These are phyloP conservation scores for Fremontodendron californicum DNA, from an alignment of 345 rosid species.

Conservation along the genomic window DNA sequence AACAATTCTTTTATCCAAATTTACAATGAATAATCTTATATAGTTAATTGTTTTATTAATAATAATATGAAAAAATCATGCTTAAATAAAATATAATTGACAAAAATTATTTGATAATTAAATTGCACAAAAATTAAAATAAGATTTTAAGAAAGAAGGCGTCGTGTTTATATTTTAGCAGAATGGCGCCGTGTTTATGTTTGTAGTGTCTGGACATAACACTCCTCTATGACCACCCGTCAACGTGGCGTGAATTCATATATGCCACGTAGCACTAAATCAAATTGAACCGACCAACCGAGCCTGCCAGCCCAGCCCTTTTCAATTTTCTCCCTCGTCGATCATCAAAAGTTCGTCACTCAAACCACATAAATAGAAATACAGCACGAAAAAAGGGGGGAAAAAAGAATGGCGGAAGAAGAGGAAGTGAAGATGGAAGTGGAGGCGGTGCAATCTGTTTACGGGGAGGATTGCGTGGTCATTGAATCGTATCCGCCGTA, in stretches of 20 bases:
- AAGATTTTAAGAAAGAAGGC: no score
- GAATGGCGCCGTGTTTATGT: neutral
- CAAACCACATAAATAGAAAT: neutral
- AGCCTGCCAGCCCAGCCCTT: neutral
- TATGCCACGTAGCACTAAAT: no score
- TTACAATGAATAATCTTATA: no score
- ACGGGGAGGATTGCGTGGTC: slow-evolving; percentile 64
- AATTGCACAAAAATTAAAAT: no score
- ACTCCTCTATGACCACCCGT: neutral
- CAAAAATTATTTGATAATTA: no score
- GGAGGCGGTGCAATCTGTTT: slow-evolving; percentile 77
- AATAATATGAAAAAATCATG: no score
- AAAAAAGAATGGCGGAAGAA: slow-evolving; percentile 28
- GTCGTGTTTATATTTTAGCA: no score
- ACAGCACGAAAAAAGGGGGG: no score
- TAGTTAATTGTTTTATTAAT: no score
- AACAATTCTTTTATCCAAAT: no score
- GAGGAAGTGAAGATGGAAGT: slow-evolving; percentile 66
- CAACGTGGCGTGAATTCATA: neutral
- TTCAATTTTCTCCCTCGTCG: no score
- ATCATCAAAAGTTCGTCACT: neutral
- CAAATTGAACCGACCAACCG: neutral
- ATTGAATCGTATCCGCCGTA: slow-evolving; percentile 61
- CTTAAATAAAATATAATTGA: no score
- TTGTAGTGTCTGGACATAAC: neutral